Evolutionary conservation across 768 basidiomycete genomes (phyloP).

Genomic region (Tricholoma furcatifolium): DNA sequence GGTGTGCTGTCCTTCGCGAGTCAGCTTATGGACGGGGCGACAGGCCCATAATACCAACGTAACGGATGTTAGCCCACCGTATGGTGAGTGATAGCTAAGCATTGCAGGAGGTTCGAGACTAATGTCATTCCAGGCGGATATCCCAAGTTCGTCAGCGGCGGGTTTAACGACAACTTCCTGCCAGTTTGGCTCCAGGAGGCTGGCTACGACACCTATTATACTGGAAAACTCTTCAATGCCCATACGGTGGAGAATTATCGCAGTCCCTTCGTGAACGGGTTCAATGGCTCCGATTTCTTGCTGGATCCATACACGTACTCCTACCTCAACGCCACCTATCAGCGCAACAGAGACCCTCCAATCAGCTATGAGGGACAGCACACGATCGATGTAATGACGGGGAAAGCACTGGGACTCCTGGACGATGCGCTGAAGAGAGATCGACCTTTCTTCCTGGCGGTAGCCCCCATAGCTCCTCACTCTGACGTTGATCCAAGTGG

Average conservation of each 20-base stretch:
- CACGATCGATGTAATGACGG: neutral
- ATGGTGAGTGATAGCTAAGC: neutral
- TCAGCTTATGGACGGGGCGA: neutral
- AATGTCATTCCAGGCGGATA: neutral
- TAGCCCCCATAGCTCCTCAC: neutral
- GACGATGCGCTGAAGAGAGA: neutral
- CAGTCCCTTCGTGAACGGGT: neutral
- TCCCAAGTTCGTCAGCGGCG: neutral
- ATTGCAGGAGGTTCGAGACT: neutral
- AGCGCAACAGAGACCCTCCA: neutral
- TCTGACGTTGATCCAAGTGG: neutral
- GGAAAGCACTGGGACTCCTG: neutral
- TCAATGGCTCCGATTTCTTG: neutral
- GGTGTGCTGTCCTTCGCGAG: neutral
- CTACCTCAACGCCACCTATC: neutral
- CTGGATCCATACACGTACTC: neutral
- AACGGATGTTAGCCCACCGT: constrained; percentile 1
- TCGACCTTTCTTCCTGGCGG: neutral
- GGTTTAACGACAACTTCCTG: neutral
- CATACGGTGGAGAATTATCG: neutral
- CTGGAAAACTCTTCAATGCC: neutral
- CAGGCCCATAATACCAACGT: neutral
- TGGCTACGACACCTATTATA: constrained; percentile 1
- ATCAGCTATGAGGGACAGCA: neutral
- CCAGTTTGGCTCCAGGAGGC: neutral